These are phyloP conservation scores for Abelmoschus esculentus DNA, from an alignment of 345 rosid genomes.

Conservation along the genomic window DNA sequence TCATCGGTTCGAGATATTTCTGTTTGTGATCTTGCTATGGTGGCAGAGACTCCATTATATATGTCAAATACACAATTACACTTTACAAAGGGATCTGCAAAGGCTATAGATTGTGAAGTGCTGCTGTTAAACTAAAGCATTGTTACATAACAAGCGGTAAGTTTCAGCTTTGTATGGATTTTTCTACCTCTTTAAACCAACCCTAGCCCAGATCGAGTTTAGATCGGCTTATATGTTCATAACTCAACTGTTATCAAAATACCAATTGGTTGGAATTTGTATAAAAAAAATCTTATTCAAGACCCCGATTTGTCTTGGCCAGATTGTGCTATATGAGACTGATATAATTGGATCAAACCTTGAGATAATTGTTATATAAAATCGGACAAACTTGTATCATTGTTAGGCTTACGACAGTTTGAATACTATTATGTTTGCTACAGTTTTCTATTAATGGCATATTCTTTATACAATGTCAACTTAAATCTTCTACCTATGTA, in stretches of 20 bases:
- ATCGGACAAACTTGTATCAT: not conserved
- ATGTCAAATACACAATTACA: not conserved
- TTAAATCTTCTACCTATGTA: not conserved
- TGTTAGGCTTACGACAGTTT: too few relatives aligned
- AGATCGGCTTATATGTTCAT: not conserved
- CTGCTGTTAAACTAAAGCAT: not conserved
- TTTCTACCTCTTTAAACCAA: not conserved
- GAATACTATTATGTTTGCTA: too few relatives aligned
- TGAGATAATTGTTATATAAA: too few relatives aligned
- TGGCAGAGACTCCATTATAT: not conserved
- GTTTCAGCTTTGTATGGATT: not conserved
- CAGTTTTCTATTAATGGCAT: too few relatives aligned
- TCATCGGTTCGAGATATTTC: too few relatives aligned
- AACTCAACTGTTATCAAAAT: not conserved
- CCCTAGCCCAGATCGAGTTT: not conserved
- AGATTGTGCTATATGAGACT: not conserved
- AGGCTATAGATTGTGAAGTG: not conserved
- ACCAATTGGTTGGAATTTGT: not conserved
- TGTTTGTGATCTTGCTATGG: not conserved
- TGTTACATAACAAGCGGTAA: not conserved
- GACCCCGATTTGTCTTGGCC: not conserved
- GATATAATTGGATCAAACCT: not conserved
- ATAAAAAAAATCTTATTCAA: not conserved
- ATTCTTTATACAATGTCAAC: too few relatives aligned
- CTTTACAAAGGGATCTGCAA: not conserved